Evolutionary conservation across 1,284 basidiomycete genomes (phyloP).

Genomic region (Ganoderma boninense): DNA sequence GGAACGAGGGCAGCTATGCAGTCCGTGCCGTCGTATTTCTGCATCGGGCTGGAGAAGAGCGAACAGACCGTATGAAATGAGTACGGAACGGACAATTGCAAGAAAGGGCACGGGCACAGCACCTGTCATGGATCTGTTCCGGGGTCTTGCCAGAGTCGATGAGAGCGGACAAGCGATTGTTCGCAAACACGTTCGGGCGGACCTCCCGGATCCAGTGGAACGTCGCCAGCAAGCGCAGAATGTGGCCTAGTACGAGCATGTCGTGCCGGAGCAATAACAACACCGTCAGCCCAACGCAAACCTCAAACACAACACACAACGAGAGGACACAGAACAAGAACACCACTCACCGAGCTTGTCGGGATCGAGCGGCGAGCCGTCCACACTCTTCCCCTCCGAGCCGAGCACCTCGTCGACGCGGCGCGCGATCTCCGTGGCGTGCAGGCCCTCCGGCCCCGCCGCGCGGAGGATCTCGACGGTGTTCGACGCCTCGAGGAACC

Average conservation of each 20-base stretch:
- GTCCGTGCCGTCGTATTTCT: constrained; percentile 26
- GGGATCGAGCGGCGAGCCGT: constrained; percentile 43
- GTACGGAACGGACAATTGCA: neutral
- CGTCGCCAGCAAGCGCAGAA: constrained; percentile 73
- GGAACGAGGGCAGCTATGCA: constrained; percentile 21
- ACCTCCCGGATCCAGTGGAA: constrained; percentile 73
- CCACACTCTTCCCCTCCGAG: neutral
- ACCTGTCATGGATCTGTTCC: constrained; percentile 45
- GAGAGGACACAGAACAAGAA: neutral
- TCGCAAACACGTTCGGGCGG: constrained; percentile 69
- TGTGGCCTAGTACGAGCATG: too few species aligned
- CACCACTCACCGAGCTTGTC: constrained; percentile 59
- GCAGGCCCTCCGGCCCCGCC: constrained; percentile 61
- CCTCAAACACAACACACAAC: too few species aligned
- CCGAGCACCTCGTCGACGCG: constrained; percentile 21
- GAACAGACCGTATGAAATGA: neutral
- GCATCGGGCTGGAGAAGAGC: constrained; percentile 11
- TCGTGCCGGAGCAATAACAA: too few species aligned
- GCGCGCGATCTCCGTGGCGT: constrained; percentile 60
- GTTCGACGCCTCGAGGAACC: constrained; percentile 71
- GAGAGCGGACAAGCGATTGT: constrained; percentile 69
- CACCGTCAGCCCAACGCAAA: neutral
- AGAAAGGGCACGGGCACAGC: constrained; percentile 20
- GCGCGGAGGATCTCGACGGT: constrained; percentile 70
- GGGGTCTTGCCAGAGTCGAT: constrained; percentile 69